Conservation (phyloP, 164 flowering plant genomes). For the Stephania japonica region DNA sequence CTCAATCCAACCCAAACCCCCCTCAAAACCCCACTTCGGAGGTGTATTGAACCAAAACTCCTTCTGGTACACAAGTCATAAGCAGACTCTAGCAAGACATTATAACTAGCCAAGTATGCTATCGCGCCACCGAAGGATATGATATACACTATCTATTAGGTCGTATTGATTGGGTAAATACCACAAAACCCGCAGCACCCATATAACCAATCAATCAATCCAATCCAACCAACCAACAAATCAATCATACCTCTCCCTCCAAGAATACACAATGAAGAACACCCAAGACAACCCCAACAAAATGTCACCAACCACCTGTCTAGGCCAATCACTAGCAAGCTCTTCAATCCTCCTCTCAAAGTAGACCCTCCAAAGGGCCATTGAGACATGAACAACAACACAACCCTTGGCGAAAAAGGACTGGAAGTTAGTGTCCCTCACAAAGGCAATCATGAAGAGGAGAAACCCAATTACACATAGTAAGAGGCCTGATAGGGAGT, state of each 20-base stretch:
- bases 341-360: constrained; percentile 51
- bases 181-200: no score
- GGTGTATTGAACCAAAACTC: not conserved
- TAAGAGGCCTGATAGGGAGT: constrained; percentile 75
- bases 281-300: constrained; percentile 70
- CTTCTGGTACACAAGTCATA: no score
- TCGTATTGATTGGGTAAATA: no score
- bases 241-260: constrained; percentile 87
- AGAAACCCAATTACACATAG: constrained; percentile 53
- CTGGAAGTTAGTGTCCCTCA: constrained; percentile 56
- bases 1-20: not conserved
- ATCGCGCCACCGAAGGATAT: no score
- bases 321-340: constrained; percentile 25
- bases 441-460: constrained; percentile 66
- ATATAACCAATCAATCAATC: no score
- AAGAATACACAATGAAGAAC: constrained; percentile 62
- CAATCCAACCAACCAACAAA: not conserved
- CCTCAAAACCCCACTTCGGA: not conserved
- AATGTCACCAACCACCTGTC: constrained; percentile 55
- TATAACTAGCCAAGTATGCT: no score
- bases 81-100: no score
- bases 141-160: no score
- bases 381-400: constrained; percentile 24
- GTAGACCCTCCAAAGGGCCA: constrained; percentile 57
- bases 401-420: constrained; percentile 68